Base-by-base conservation (phyloP, 768 basidiomycete genomes). In the Lactarius hengduanensis region DNA sequence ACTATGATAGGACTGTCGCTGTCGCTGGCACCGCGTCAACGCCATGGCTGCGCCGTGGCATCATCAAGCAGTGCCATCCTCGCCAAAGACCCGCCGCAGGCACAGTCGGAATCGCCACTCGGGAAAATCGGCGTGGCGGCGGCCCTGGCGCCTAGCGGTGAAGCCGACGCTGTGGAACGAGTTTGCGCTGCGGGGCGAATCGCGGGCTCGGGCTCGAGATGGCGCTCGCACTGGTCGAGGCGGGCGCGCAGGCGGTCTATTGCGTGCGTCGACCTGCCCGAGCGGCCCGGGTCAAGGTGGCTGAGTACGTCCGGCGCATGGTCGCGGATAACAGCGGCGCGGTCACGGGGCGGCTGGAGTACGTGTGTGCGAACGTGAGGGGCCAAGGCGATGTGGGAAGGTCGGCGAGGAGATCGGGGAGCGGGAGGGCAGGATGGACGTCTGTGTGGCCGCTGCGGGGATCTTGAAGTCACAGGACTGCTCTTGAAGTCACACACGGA, bases 121-220 rank as follows among this genome's bases (percentile, higher is more conserved):
- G 86, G 83, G 0, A 87, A 84, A 15, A 77, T 90, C 57, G 89
- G 89, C 1, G 86, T 90, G 57, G 78, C 78, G 15, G 86, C 86
- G 13, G 89, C 88, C 3, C 72, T 84, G 56, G 81, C 80, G 11
- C 78, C 72, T 70, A 4, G 71, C 80, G 6, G 77, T 55, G 38
- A 76, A 4, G 30, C 77, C 81, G n/a, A 86, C 84, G 72, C 81
- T 88, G 26, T 82, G 85, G 70, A 82, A 82, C 57, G 85, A 87
- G 68, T 88, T 86, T 74, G 80, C 82, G 1, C 79, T 88, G 43
- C 77, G 75, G 15, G 13, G 80, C 68, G 18, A 77, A 78, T 68
- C 78, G 79, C 47, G 80, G 91, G 0, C 82, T 93, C 18, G 92
- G 92, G 3, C 84, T 94, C n/a, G 92, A 94, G 77, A 88, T 90